phyloP scores from a whole-genome alignment of 2,329 filamentous ascomycete genomes.

The Aspergillus sp. region DNA sequence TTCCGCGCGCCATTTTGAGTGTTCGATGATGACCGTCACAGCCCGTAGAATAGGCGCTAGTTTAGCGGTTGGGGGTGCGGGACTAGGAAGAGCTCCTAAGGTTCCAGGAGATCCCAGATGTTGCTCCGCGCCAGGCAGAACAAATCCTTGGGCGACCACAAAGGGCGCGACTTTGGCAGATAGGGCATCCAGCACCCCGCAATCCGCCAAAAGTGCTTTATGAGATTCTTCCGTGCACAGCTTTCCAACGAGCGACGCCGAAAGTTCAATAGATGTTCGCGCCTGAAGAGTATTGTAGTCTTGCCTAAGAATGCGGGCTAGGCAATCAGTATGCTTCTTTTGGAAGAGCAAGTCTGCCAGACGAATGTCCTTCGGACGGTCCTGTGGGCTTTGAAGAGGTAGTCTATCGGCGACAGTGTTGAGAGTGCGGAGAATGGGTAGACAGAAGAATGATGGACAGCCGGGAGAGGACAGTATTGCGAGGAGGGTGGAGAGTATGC shows the following conservation, averaged over 20 bases:
- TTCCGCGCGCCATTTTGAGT: constrained; percentile 70
- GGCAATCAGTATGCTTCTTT: constrained; percentile 50
- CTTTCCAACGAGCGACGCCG: constrained; percentile 46
- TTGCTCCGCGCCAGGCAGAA: constrained; percentile 57
- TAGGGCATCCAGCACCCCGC: constrained; percentile 69
- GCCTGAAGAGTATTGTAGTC: constrained; percentile 44
- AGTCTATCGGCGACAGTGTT: constrained; percentile 62
- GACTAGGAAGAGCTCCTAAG: constrained; percentile 51
- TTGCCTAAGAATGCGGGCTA: constrained; percentile 59
- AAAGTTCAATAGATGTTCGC: constrained; percentile 43
- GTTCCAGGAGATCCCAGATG: constrained; percentile 49
- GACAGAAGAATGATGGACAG: constrained; percentile 57
- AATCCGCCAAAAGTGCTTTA: constrained; percentile 61
- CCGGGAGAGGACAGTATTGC: constrained; percentile 58
- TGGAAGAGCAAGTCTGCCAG: constrained; percentile 60
- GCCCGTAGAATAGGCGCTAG: constrained; percentile 68
- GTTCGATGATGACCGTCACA: constrained; percentile 64
- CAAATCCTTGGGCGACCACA: constrained; percentile 58
- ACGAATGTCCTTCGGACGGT: constrained; percentile 42
- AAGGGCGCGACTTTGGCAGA: constrained; percentile 65
- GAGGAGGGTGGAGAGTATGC: constrained; percentile 61
- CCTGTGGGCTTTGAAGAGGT: constrained; percentile 45
- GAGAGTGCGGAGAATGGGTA: constrained; percentile 66
- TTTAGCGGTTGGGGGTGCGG: constrained; percentile 51
- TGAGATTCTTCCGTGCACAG: constrained; percentile 63